Conservation (phyloP, 306 rosid genomes). For the Rosa chinensis region DNA sequence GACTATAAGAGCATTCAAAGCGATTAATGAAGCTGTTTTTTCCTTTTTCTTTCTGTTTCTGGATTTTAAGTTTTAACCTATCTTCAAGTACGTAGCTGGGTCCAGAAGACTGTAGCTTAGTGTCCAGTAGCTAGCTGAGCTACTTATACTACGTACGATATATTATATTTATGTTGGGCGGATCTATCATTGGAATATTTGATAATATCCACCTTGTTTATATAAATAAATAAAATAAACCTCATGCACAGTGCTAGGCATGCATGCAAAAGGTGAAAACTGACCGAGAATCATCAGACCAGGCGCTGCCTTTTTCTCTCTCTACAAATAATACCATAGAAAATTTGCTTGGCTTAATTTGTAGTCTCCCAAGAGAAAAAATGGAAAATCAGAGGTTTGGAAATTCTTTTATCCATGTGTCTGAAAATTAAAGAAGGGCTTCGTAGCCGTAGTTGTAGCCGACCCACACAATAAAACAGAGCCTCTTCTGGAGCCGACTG, state of each 20-base stretch:
- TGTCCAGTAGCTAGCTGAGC: background rate
- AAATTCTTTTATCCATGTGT: background rate
- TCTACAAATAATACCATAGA: background rate
- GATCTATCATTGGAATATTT: constrained; percentile 5
- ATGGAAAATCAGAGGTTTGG: background rate
- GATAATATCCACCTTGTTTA: background rate
- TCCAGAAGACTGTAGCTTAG: background rate
- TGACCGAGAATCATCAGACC: constrained; percentile 10
- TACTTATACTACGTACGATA: background rate
- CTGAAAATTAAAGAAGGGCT: too few relatives aligned
- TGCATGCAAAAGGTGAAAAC: constrained; percentile 10
- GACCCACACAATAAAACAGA: constrained; percentile 9
- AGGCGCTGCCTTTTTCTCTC: constrained; percentile 17
- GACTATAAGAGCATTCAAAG: background rate
- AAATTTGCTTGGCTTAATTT: background rate
- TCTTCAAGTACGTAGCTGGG: background rate
- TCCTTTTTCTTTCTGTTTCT: background rate
- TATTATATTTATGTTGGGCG: background rate
- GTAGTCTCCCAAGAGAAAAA: background rate
- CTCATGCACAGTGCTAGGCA: constrained; percentile 7
- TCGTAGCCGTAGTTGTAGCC: constrained; percentile 29
- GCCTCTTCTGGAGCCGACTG: constrained; percentile 32
- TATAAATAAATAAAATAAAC: background rate
- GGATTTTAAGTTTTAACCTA: background rate
- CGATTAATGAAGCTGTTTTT: background rate